Percentiles rank a stretch among this genome's conserved stretches.
Evolutionary conservation across 2,329 filamentous ascomycete genomes (phyloP).

Genomic region (Leptographium flavum): DNA sequence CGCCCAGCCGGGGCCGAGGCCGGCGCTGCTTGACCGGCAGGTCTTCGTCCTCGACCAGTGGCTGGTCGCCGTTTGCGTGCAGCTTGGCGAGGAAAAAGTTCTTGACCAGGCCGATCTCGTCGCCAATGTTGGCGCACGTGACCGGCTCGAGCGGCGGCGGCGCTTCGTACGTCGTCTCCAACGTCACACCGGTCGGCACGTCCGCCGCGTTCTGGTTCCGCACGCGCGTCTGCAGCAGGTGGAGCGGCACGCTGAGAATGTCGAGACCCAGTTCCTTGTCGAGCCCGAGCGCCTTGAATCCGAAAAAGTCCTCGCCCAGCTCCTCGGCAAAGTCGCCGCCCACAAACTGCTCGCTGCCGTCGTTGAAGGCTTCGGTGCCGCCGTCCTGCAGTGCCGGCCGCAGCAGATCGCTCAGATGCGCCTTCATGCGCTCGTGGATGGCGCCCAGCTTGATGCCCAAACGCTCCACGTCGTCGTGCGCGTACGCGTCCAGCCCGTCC

Average conservation of each 20-base stretch:
- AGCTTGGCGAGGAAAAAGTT: slow-evolving; percentile 87
- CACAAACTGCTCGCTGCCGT: slow-evolving; percentile 93
- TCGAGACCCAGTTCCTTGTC: slow-evolving; percentile 83
- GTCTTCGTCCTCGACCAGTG: slow-evolving; percentile 87
- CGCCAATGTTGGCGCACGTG: slow-evolving; percentile 60
- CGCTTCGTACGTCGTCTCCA: slow-evolving; percentile 49
- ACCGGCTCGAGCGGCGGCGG: slow-evolving; percentile 62
- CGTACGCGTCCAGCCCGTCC: slow-evolving; percentile 69
- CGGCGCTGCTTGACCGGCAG: slow-evolving; percentile 81
- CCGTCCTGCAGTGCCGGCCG: slow-evolving; percentile 75
- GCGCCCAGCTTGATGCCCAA: slow-evolving; percentile 62
- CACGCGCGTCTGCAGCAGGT: slow-evolving; percentile 84
- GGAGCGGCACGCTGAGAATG: slow-evolving; percentile 79
- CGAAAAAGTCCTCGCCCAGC: slow-evolving; percentile 96
- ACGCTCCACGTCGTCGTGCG: slow-evolving; percentile 86
- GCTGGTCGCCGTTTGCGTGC: slow-evolving; percentile 66
- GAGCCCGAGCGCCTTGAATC: slow-evolving; percentile 87
- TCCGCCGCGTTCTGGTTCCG: slow-evolving; percentile 74
- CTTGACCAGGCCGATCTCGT: slow-evolving; percentile 75
- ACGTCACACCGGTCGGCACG: slow-evolving; percentile 41
- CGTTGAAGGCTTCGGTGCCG: slow-evolving; percentile 80
- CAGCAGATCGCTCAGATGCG: slow-evolving; percentile 81
- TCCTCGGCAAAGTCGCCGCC: slow-evolving; percentile 96
- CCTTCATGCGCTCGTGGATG: slow-evolving; percentile 91
- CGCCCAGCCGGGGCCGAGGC: slow-evolving; percentile 48